phyloP scores from a whole-genome alignment of 1,284 basidiomycete genomes.

The Sporisorium reilianum region DNA sequence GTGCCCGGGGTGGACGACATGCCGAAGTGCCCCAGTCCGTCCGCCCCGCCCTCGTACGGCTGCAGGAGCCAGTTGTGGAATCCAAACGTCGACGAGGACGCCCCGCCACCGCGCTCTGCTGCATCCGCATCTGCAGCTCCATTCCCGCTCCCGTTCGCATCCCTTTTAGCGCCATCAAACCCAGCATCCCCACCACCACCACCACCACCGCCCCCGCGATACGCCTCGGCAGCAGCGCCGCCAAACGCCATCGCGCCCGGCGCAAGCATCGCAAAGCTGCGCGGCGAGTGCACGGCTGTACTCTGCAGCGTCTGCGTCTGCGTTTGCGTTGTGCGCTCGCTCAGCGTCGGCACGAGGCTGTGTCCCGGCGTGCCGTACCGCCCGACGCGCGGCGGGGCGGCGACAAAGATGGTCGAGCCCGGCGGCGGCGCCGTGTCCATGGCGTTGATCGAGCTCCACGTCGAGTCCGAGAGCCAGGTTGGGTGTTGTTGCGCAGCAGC shows the following conservation, averaged over 20 bases:
- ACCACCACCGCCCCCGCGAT: not conserved
- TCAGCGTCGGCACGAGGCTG: conserved; percentile 38
- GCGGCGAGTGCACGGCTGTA: conserved; percentile 4
- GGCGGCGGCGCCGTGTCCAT: conserved; percentile 37
- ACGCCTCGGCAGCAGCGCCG: conserved; percentile 7
- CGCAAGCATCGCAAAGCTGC: conserved; percentile 13
- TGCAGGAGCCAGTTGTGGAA: conserved; percentile 52
- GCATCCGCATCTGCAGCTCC: not conserved
- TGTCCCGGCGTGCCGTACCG: conserved; percentile 28
- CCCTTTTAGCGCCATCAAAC: too few species aligned
- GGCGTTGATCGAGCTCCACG: conserved; percentile 47
- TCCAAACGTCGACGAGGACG: conserved; percentile 28
- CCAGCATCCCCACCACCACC: too few species aligned
- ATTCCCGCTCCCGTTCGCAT: not conserved
- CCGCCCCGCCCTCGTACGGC: conserved; percentile 46
- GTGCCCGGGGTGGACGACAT: too few species aligned
- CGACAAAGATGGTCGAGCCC: conserved; percentile 47
- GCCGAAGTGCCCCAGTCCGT: conserved; percentile 11
- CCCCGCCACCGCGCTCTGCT: conserved; percentile 3
- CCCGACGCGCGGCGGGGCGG: conserved; percentile 31
- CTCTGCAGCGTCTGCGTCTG: too few species aligned
- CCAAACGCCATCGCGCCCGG: conserved; percentile 3
- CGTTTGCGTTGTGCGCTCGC: conserved; percentile 42
- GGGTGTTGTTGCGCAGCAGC: conserved; percentile 33
- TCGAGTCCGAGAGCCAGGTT: conserved; percentile 49